phyloP scores from a whole-genome alignment of 2,329 filamentous ascomycete species.

The Ophiocordyceps sinensis region DNA sequence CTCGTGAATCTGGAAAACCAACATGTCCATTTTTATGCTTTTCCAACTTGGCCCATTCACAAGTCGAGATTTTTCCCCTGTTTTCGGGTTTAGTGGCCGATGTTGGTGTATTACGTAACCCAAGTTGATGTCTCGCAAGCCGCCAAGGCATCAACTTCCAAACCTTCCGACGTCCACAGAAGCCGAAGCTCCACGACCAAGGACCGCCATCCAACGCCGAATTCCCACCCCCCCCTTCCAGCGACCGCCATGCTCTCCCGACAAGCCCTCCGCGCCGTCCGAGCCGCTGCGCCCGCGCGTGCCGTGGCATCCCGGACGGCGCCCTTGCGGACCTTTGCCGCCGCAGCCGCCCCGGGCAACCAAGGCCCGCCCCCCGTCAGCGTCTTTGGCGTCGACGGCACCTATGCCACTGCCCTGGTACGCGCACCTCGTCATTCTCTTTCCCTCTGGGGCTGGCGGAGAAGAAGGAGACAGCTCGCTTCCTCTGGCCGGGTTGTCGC shows the following conservation, averaged over 20 bases:
- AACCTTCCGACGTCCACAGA: slow-evolving; percentile 24
- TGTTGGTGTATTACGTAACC: neutral
- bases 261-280: slow-evolving; percentile 41
- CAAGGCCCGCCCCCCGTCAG: slow-evolving; percentile 73
- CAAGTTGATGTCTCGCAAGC: slow-evolving; percentile 22
- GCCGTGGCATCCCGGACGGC: slow-evolving; percentile 26
- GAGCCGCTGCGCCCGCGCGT: slow-evolving; percentile 46
- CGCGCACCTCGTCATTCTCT: slow-evolving; percentile 18
- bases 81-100: too few species aligned
- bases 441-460: neutral
- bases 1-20: too few species aligned
- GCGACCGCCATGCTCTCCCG: slow-evolving; percentile 40
- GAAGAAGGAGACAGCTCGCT: too few species aligned
- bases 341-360: slow-evolving; percentile 48
- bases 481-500: too few species aligned
- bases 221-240: slow-evolving; percentile 8
- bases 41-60: too few species aligned
- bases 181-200: slow-evolving; percentile 10
- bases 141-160: slow-evolving; percentile 23
- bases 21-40: too few species aligned
- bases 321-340: slow-evolving; percentile 66
- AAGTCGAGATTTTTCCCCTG: too few species aligned
- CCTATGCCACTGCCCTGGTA: slow-evolving; percentile 98
- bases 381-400: slow-evolving; percentile 92
- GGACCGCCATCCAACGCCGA: slow-evolving; percentile 12